Evolutionary conservation across 768 basidiomycete genomes (phyloP), one percentile per base, ranked within the genome.

Genomic region (Boletus sensibilis): DNA sequence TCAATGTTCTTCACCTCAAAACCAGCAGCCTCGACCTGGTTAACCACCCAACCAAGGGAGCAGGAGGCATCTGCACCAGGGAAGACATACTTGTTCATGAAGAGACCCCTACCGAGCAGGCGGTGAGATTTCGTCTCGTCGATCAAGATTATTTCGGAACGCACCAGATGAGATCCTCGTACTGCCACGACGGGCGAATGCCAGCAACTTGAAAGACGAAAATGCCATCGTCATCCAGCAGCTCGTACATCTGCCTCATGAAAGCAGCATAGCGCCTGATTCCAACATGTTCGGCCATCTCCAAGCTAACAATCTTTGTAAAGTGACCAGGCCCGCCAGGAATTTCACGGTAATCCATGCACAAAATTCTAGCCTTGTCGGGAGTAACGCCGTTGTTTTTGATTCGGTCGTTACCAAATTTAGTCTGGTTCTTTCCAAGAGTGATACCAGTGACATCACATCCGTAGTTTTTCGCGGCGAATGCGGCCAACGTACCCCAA

Each of bases 281-380:
- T 56, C 97, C 97, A 58, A 99, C 97, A 70, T 99, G 97, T 86
- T 99, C 97, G 18, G 96, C 96, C 96, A 98, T 98, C 72, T 99
- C 97, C 58, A 99, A 80, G 58, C 86, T 88, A 47, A 96, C 94
- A 51, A 99, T 98, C 79, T 98, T 98, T 67, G 86, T 87, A 68
- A 90, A 99, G 55, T 84, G 83, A 50, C 87, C 86, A 45, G 75
- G 72, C 53, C 85, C 81, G 31, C 83, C 82, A 35, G 93, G 92
- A 63, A 98, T 90, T 53, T 97, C 91, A 31, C 95, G 86, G 73
- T 90, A 95, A 71, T 98, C 95, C 67, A 85, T 86, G 79, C 96
- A 96, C 51, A 98, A 76, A 62, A 98, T 94, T 53, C 94, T 83
- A 2, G 94, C 95, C 67, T 88, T 84, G 67, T 85, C 81, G 4